Evolutionary conservation across 805 yeast genomes (phyloP).

Genomic region (Teunomyces pallodes): DNA sequence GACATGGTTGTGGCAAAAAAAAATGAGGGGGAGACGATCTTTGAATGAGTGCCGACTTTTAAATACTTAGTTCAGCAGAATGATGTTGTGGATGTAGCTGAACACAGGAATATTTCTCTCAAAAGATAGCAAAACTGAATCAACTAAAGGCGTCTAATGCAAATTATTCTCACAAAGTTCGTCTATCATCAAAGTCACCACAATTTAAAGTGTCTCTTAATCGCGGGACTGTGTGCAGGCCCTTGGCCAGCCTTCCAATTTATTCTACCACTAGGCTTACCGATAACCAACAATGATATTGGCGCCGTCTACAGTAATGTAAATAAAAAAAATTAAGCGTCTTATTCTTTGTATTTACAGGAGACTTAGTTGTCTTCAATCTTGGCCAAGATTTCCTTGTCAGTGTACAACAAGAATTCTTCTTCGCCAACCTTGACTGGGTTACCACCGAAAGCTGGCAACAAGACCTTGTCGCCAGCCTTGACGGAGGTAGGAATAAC

Average conservation of each 20-base stretch:
- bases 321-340: background rate
- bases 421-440: constrained; percentile 85
- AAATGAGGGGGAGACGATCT: background rate
- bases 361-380: constrained; percentile 41
- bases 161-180: background rate
- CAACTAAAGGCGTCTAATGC: background rate
- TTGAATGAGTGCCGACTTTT: too few relatives aligned
- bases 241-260: background rate
- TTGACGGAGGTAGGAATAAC: constrained; percentile 70
- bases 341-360: background rate
- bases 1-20: constrained; percentile 4
- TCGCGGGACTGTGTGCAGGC: background rate
- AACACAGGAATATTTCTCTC: background rate
- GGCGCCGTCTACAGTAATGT: background rate
- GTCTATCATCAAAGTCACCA: background rate
- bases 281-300: background rate
- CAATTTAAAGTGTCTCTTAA: background rate
- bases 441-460: constrained; percentile 93
- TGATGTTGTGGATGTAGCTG: background rate
- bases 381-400: constrained; percentile 92
- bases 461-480: constrained; percentile 91
- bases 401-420: constrained; percentile 80
- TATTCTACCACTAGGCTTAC: background rate
- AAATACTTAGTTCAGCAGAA: too few relatives aligned
- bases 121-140: background rate